phyloP scores from a whole-genome alignment of 1,284 basidiomycete genomes.

The Thelephora terrestris region DNA sequence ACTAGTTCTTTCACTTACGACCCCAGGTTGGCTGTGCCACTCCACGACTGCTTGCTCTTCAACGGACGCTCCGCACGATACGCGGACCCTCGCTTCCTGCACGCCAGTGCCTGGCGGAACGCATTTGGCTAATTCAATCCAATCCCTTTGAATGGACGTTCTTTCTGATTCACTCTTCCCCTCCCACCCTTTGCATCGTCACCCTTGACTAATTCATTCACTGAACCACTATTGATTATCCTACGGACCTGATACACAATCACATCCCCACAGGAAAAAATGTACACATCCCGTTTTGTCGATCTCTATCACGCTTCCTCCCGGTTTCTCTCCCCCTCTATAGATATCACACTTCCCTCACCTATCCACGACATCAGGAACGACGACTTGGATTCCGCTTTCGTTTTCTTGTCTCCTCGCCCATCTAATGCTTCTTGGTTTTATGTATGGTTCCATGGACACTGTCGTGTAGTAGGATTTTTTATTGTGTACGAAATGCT shows the following conservation, averaged over 20 bases:
- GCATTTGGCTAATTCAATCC: too few species aligned
- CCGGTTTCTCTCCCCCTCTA: conserved; percentile 1
- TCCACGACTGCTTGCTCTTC: background rate
- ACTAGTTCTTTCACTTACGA: conserved; percentile 12
- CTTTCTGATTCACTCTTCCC: background rate
- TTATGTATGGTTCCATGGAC: too few species aligned
- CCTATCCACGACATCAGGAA: background rate
- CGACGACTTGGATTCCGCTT: conserved; percentile 3
- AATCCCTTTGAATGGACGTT: too few species aligned
- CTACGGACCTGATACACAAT: conserved; percentile 16
- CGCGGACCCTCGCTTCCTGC: background rate
- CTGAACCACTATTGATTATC: conserved; percentile 4
- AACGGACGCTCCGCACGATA: background rate
- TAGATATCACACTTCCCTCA: conserved; percentile 1
- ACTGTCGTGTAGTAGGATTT: background rate
- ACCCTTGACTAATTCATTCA: conserved; percentile 13
- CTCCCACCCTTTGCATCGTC: conserved; percentile 10
- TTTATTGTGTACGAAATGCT: too few species aligned
- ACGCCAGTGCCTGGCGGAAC: background rate
- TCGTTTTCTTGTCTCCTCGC: background rate
- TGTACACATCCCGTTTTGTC: too few species aligned
- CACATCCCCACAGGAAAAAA: conserved; percentile 2
- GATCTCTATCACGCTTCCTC: background rate
- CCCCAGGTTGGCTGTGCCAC: conserved; percentile 9
- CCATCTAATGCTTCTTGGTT: background rate